A percentile compares a stretch with the other conserved stretches of the same genome.
Conservation (phyloP, 805 yeast genomes). For the Hanseniaspora taiwanica region DNA sequence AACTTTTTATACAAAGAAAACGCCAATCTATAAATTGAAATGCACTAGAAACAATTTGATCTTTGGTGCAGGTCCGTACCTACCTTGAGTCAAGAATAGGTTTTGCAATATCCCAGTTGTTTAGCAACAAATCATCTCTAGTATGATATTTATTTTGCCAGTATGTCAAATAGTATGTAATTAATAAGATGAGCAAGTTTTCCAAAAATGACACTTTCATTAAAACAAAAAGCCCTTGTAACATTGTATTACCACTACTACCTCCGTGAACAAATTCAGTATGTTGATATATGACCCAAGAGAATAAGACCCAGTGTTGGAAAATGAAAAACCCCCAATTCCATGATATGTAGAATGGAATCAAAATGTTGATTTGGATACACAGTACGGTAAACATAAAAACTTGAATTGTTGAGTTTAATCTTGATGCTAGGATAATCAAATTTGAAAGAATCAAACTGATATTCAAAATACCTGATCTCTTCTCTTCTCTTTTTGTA, state of each 20-base stretch:
- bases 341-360: conserved; percentile 13
- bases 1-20: conserved; percentile 83
- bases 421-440: conserved; percentile 80
- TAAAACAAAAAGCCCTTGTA: too few species aligned
- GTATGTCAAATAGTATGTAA: conserved; percentile 16
- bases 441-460: conserved; percentile 78
- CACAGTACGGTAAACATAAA: conserved; percentile 62
- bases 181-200: neutral
- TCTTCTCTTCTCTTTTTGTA: conserved; percentile 1
- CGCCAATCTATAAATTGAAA: conserved; percentile 87
- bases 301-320: neutral
- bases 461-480: conserved; percentile 52
- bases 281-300: neutral
- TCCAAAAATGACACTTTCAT: too few species aligned
- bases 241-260: neutral
- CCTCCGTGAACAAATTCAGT: neutral
- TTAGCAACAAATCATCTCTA: conserved; percentile 5
- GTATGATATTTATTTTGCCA: conserved; percentile 19
- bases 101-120: conserved; percentile 14
- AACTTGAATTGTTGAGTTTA: conserved; percentile 59
- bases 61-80: conserved; percentile 82
- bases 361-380: conserved; percentile 19
- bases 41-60: conserved; percentile 86
- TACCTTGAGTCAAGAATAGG: conserved; percentile 11
- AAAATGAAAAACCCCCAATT: neutral